Evolutionary conservation across 2,329 filamentous ascomycete genomes (phyloP).

Genomic region (Scytalidium sp.): DNA sequence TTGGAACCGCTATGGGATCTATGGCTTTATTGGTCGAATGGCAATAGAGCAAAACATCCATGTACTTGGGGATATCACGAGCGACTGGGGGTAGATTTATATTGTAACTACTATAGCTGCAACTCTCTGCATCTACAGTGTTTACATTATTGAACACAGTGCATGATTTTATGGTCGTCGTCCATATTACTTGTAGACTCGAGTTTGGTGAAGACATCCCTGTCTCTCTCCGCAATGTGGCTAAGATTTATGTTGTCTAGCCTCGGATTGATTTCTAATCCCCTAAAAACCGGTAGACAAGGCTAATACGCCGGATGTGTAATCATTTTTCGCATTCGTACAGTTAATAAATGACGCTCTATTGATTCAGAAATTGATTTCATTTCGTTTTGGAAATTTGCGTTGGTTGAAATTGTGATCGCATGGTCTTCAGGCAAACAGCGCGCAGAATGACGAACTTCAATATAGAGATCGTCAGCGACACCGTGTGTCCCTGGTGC

Average conservation of each 20-base stretch:
- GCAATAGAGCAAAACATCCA: no score
- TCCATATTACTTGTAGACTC: no score
- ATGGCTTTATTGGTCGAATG: no score
- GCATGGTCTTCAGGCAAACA: slow-evolving; percentile 11
- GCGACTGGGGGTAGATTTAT: no score
- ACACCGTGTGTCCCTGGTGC: slow-evolving; percentile 78
- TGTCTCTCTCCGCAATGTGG: neutral
- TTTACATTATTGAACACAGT: no score
- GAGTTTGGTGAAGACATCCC: neutral
- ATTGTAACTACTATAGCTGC: no score
- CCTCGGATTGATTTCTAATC: neutral
- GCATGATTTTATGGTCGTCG: no score
- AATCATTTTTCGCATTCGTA: neutral
- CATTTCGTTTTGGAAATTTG: neutral
- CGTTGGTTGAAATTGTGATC: no score
- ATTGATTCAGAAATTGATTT: neutral
- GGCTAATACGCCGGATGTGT: neutral
- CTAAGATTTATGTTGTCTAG: neutral
- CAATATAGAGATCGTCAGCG: slow-evolving; percentile 74
- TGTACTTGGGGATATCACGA: no score
- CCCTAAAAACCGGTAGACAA: neutral
- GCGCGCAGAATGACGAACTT: slow-evolving; percentile 64
- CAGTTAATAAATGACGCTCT: neutral
- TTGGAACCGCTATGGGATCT: no score
- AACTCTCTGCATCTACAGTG: no score